Conservation (phyloP, 441 rosid species). For the Adansonia madagascariensis region DNA sequence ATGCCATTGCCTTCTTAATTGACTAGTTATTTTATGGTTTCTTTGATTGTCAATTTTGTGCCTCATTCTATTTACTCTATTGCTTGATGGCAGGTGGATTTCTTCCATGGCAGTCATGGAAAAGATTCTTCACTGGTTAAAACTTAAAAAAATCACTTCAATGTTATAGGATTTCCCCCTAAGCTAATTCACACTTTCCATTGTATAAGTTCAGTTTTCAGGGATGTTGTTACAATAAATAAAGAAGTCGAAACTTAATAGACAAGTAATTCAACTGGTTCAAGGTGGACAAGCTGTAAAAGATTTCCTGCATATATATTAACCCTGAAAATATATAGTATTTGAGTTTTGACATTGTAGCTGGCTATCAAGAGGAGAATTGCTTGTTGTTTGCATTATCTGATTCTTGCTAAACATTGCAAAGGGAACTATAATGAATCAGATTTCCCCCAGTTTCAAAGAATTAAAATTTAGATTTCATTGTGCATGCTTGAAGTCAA, state of each 20-base stretch:
- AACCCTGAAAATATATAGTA: conserved; percentile 7
- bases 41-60: neutral
- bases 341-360: neutral
- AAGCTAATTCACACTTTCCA: neutral
- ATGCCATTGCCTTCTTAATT: neutral
- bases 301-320: neutral
- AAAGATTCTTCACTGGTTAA: conserved; percentile 82
- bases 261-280: neutral
- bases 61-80: neutral
- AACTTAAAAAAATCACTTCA: neutral
- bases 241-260: conserved; percentile 1
- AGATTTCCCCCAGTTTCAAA: neutral
- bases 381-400: neutral
- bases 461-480: neutral
- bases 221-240: neutral
- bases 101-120: conserved; percentile 96
- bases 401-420: neutral
- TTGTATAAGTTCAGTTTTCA: neutral
- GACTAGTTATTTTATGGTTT: neutral
- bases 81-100: conserved; percentile 65
- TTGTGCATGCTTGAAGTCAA: neutral
- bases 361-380: neutral
- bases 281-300: conserved; percentile 3
- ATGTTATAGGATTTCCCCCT: neutral
- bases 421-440: neutral